Evolutionary conservation across 306 rosid species (phyloP).

Genomic region (Pachyrhizus erosus): DNA sequence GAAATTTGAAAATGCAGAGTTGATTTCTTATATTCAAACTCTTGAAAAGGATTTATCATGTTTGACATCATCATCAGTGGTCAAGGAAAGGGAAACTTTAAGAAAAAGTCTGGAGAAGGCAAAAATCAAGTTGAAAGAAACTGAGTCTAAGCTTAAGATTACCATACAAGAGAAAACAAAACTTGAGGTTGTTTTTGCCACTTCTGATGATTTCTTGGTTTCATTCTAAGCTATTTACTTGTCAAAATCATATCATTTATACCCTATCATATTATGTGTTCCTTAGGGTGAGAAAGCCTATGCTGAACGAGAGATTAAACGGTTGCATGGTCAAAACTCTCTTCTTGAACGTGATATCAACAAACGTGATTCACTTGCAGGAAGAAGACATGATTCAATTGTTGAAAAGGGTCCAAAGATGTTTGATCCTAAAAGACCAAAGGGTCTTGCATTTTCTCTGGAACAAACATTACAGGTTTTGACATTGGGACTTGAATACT

Average conservation of each 20-base stretch:
- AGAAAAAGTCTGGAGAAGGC: slow-evolving; percentile 87
- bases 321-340: slow-evolving; percentile 77
- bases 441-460: slow-evolving; percentile 53
- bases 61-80: slow-evolving; percentile 69
- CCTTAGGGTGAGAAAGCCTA: slow-evolving; percentile 78
- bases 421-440: slow-evolving; percentile 65
- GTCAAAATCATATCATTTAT: slow-evolving; percentile 29
- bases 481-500: slow-evolving; percentile 5
- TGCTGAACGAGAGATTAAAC: slow-evolving; percentile 81
- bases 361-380: slow-evolving; percentile 77
- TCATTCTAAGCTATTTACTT: slow-evolving; percentile 22
- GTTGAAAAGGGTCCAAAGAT: slow-evolving; percentile 66
- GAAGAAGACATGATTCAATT: slow-evolving; percentile 74
- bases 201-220: slow-evolving; percentile 37
- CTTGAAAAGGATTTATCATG: slow-evolving; percentile 73
- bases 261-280: slow-evolving; percentile 39
- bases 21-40: slow-evolving; percentile 62
- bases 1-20: slow-evolving; percentile 65
- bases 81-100: slow-evolving; percentile 74
- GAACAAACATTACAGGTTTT: slow-evolving; percentile 74
- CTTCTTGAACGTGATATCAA: slow-evolving; percentile 85
- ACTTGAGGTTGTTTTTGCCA: slow-evolving; percentile 69
- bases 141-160: slow-evolving; percentile 83
- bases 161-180: slow-evolving; percentile 87
- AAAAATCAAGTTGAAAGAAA: slow-evolving; percentile 74